A percentile compares a stretch with the other conserved stretches of the same genome.
Conservation (phyloP, 2,329 filamentous ascomycete species). For the Diaporthe sp. region DNA sequence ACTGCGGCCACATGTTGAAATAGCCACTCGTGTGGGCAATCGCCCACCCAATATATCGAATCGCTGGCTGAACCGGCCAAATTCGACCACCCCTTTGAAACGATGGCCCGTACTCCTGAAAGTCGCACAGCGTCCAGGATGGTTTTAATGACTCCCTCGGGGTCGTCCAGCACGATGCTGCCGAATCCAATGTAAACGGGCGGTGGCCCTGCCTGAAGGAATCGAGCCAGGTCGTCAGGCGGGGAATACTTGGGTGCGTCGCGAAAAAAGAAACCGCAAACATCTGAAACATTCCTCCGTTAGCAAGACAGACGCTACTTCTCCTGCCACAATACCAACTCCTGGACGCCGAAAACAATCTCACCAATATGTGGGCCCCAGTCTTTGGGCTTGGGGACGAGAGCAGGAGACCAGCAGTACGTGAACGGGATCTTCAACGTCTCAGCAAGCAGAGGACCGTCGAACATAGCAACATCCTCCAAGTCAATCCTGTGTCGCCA, state of each 20-base stretch:
- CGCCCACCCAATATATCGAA: conserved; percentile 48
- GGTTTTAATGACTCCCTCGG: conserved; percentile 49
- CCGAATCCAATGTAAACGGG: conserved; percentile 59
- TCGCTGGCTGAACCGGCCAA: not conserved
- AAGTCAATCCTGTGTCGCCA: not conserved
- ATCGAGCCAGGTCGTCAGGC: not conserved
- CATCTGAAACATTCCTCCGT: not conserved
- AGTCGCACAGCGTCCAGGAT: conserved; percentile 52
- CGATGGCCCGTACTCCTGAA: conserved; percentile 58
- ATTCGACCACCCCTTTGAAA: conserved; percentile 50
- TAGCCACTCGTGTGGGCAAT: conserved; percentile 68
- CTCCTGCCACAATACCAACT: not conserved
- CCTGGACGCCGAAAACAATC: not conserved
- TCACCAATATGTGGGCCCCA: not conserved
- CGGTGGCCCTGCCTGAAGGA: conserved; percentile 42
- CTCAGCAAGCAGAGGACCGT: not conserved
- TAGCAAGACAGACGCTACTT: not conserved
- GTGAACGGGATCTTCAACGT: not conserved
- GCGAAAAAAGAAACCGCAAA: conserved; percentile 17
- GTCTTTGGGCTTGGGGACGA: not conserved
- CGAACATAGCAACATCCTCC: not conserved
- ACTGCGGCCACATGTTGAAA: conserved; percentile 66
- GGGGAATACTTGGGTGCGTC: not conserved
- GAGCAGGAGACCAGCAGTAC: not conserved
- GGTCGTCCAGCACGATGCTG: conserved; percentile 59